Evolutionary conservation across 306 rosid genomes (phyloP), one percentile per base, ranked within the genome.

Genomic region (Cucurbita ficifolia): DNA sequence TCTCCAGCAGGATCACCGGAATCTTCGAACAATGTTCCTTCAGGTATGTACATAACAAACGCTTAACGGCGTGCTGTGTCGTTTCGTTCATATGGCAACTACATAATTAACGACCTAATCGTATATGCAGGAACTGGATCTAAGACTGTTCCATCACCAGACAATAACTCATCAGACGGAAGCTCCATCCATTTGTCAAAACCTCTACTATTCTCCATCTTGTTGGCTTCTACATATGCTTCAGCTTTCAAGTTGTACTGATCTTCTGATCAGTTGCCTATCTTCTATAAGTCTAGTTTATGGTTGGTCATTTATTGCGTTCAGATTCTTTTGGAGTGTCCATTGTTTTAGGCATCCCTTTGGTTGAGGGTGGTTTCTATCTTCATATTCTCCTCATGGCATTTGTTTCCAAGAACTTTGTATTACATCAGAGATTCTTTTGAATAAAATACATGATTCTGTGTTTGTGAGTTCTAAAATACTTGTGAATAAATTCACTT

Each of bases 1-100:
- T 75, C 96, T 45, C 95, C 96, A 16, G 74, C 90, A 62, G 96
- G 87, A 81, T 40, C 96, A 69, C 73, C 84, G 0, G 87, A 78
- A 4, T 78, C 96, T 79, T 81, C 96, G 5, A 81, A 84, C 50
- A 75, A 87, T 52, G 54, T 5, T 72, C 85, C 97, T 69, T 81
- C 92, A 82, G 95, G 94, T 86, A 81, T 72, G 49, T 52, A 22
- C 60, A 72, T 52, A 54, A 5, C 17, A 17, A 10, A 72, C 10
- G 2, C 36, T 24, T 17, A 18, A 40, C 5, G 5, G 67, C 1
- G 0, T 42, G 17, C 45, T 29, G 3, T 5, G 55, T 45, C 38
- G 13, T 16, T 17, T 58, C 2, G 0, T 71, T 46, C 21, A 8
- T 5, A 52, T 6, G 50, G 18, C 36, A 67, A 67, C 11, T 67